Percentiles rank a stretch among this genome's conserved stretches.
These are phyloP conservation scores for Eragrostis nindensis DNA, from an alignment of 176 grass and related monocot genomes.

Conservation along the genomic window DNA sequence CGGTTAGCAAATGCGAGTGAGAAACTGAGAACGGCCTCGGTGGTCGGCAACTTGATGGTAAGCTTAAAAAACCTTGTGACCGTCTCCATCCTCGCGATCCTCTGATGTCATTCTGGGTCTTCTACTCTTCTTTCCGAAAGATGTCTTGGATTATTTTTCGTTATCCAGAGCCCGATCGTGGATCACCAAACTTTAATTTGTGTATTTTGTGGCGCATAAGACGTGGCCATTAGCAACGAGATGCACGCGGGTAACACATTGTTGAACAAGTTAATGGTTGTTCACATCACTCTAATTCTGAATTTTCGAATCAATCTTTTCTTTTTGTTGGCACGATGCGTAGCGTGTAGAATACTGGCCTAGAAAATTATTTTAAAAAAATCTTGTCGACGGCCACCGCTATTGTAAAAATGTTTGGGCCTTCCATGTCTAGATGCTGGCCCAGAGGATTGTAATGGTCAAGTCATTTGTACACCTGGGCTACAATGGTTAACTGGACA, in stretches of 20 bases:
- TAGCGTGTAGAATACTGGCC: no score
- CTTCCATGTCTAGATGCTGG: no score
- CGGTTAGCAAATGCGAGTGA: no score
- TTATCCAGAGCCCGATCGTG: constrained; percentile 2
- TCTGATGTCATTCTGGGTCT: background rate
- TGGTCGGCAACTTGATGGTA: background rate
- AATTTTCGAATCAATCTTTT: no score
- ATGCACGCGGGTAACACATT: background rate
- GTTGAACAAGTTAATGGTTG: background rate
- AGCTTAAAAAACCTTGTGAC: background rate
- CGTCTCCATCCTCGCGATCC: background rate
- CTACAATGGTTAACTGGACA: no score
- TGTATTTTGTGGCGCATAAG: background rate
- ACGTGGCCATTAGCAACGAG: constrained; percentile 23
- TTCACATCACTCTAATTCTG: background rate
- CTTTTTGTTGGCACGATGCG: no score
- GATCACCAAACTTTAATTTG: background rate
- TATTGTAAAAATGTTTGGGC: background rate
- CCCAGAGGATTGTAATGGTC: no score
- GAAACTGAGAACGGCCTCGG: no score
- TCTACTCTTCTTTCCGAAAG: background rate
- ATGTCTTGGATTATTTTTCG: background rate
- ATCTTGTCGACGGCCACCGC: no score
- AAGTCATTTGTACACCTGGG: no score
- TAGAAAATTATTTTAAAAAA: no score